Evolutionary conservation across 176 grass and related monocot species (phyloP).

Genomic region (Urochloa ruziziensis): DNA sequence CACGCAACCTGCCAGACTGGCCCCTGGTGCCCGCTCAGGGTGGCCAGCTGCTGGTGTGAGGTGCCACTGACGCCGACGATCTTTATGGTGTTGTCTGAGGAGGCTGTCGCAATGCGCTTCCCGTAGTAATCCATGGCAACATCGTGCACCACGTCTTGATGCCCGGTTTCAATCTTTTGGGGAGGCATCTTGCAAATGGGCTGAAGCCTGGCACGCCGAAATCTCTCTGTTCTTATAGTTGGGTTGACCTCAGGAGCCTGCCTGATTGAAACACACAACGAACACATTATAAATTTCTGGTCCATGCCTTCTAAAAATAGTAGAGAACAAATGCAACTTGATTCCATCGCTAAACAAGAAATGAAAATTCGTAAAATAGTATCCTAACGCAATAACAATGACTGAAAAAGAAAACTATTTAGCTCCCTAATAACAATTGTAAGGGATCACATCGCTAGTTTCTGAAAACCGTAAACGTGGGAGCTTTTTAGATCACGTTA

Average conservation of each 20-base stretch:
- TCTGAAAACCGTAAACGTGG: background rate
- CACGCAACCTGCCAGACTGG: slow-evolving; percentile 72
- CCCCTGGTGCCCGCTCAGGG: slow-evolving; percentile 67
- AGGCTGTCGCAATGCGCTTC: slow-evolving; percentile 72
- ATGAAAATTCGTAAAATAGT: background rate
- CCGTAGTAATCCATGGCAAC: slow-evolving; percentile 72
- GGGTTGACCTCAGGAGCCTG: background rate
- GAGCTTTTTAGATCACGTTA: background rate
- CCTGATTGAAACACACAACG: background rate
- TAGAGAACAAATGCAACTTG: background rate
- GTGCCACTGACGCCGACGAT: slow-evolving; percentile 70
- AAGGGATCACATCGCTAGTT: background rate
- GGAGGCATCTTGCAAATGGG: slow-evolving; percentile 43
- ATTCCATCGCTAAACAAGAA: background rate
- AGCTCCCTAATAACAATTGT: background rate
- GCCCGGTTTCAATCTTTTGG: slow-evolving; percentile 68
- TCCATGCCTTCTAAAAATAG: background rate
- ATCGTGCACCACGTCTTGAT: slow-evolving; percentile 67
- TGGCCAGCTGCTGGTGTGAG: slow-evolving; percentile 66
- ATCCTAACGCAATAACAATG: background rate
- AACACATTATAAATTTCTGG: background rate
- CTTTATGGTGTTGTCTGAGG: slow-evolving; percentile 70
- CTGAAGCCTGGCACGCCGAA: background rate
- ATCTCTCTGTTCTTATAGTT: background rate
- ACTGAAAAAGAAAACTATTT: background rate